Evolutionary conservation across 2,329 filamentous ascomycete genomes (phyloP), one percentile per base, ranked within the genome.

Genomic region (Emydomyces testavorans): DNA sequence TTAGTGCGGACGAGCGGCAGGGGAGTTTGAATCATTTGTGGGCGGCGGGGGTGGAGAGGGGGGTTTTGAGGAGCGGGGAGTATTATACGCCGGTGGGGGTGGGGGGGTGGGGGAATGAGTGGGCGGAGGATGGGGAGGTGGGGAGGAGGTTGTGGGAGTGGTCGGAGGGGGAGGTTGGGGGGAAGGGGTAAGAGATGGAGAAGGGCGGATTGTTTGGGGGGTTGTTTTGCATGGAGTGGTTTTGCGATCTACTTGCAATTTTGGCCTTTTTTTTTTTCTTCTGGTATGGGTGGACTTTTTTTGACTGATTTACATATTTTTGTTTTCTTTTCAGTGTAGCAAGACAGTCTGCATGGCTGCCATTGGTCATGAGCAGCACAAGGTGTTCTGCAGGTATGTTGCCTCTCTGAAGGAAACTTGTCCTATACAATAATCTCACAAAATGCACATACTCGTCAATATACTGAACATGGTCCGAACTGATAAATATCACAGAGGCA

Each of bases 21-120:
- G 69, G 69, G 0, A 62, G 67, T 1, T 49, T 67, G 20, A 71
- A 67, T 47, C 63, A 67, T 52, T 57, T 71, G 18, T 71, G 64
- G 64, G 63, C 64, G 2, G 66, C 63, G 11, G 62, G 61, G 2
- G 59, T 59, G 6, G 53, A 57, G 8, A 61, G 55, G 37, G 59
- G 63, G 15, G 50, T 56, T 2, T 38, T 70, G 41, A 49, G 52
- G 16, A 69, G 62, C 46, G 68, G 68, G 0, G 62, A 59, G 44
- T 71, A 68, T 52, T 71, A 70, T 52, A 60, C 62, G 6, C 65
- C 69, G 0, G 58, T 70, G 49, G 69, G 65, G 6, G 50, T 58
- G 34, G 55, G 52, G 26, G 59, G 59, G n/a, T 57, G 54, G 32
- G 56, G 57, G 8, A 65, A 60, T 16, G 37, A 50, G 36, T 61